Conservation (phyloP, 306 rosid genomes). For the Castanea crenata region DNA sequence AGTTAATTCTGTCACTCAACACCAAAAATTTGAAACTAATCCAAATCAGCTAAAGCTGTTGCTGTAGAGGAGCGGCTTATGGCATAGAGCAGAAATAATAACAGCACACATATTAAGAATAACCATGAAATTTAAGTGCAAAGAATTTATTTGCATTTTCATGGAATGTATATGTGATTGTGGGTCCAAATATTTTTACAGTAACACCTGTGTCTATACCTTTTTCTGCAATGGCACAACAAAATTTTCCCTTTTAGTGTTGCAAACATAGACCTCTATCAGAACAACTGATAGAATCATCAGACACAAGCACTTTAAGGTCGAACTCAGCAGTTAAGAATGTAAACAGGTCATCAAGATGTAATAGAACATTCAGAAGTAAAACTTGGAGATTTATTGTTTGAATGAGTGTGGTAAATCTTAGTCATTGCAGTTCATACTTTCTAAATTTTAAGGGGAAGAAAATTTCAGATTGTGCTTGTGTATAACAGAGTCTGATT, state of each 20-base stretch:
- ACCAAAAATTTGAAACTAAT: too few species aligned
- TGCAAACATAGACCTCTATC: neutral
- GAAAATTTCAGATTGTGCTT: neutral
- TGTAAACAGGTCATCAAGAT: neutral
- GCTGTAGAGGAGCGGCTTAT: too few species aligned
- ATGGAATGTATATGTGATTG: too few species aligned
- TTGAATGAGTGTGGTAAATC: neutral
- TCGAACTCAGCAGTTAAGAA: neutral
- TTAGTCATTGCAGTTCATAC: neutral
- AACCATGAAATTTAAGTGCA: too few species aligned
- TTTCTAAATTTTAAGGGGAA: neutral
- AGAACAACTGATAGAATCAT: conserved; percentile 22
- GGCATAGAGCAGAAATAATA: neutral
- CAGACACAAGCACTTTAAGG: neutral
- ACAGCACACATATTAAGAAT: neutral
- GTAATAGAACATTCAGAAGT: conserved; percentile 15
- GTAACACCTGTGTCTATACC: too few species aligned
- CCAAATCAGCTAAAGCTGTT: too few species aligned
- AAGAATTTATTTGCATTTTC: too few species aligned
- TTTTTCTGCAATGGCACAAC: neutral
- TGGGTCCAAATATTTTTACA: too few species aligned
- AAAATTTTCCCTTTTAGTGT: conserved; percentile 2
- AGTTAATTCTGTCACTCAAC: neutral
- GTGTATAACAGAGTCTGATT: neutral
- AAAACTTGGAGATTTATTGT: neutral